phyloP scores from a whole-genome alignment of 306 rosid species.

The Castanopsis chinensis region DNA sequence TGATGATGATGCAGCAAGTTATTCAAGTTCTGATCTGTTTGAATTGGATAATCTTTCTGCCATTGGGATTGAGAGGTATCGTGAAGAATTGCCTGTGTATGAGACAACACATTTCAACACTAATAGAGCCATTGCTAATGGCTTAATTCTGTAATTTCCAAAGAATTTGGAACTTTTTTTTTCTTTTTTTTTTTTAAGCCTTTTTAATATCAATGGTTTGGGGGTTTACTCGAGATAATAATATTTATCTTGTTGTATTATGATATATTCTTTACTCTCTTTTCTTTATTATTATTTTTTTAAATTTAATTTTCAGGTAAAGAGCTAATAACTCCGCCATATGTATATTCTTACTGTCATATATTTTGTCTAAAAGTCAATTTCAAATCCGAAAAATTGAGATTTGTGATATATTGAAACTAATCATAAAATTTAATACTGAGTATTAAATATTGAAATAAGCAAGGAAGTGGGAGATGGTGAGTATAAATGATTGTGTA shows the following conservation, averaged over 20 bases:
- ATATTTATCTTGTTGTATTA: conserved; percentile 35
- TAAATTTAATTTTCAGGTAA: conserved; percentile 14
- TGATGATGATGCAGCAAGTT: conserved; percentile 71
- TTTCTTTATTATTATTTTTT: background rate
- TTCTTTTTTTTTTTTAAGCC: conserved; percentile 16
- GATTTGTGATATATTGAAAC: too few relatives aligned
- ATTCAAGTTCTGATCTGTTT: conserved; percentile 90
- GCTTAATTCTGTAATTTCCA: conserved; percentile 70
- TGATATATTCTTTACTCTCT: conserved; percentile 9
- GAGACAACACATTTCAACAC: conserved; percentile 84
- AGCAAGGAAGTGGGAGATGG: background rate
- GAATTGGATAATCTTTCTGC: conserved; percentile 88
- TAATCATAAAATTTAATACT: too few relatives aligned
- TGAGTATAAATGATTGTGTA: background rate
- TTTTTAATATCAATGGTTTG: conserved; percentile 40
- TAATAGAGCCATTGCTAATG: conserved; percentile 81
- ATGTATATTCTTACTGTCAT: too few relatives aligned
- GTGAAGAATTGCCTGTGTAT: conserved; percentile 90
- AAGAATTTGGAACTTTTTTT: conserved; percentile 7
- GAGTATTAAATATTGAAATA: background rate
- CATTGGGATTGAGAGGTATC: conserved; percentile 81
- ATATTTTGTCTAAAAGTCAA: too few relatives aligned
- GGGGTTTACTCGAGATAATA: conserved; percentile 61
- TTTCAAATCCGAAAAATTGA: too few relatives aligned
- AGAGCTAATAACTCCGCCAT: background rate